phyloP scores from a whole-genome alignment of 805 yeast species.

The Starmera amethionina region DNA sequence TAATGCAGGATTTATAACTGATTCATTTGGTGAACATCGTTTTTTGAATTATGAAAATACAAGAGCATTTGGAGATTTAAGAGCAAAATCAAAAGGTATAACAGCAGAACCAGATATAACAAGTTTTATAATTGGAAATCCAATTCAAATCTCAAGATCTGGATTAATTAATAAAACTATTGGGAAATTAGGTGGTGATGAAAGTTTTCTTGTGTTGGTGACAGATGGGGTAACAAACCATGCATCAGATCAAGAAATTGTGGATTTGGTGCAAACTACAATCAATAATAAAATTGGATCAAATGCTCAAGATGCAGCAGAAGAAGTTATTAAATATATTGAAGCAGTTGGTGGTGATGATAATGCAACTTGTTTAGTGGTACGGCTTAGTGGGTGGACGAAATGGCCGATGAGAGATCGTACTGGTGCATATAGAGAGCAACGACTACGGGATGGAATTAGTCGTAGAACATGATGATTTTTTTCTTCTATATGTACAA shows the following conservation, averaged over 20 bases:
- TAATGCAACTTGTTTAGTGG: conserved; percentile 85
- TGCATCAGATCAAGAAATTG: conserved; percentile 83
- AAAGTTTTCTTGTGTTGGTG: conserved; percentile 71
- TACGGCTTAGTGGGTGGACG: conserved; percentile 87
- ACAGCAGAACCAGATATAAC: conserved; percentile 87
- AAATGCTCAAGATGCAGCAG: conserved; percentile 78
- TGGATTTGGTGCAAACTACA: conserved; percentile 73
- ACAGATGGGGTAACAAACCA: conserved; percentile 83
- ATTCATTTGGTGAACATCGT: conserved; percentile 88
- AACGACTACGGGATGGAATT: conserved; percentile 40
- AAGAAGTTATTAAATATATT: conserved; percentile 74
- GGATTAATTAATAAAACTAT: conserved; percentile 15
- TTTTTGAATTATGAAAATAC: conserved; percentile 81
- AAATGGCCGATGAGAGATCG: conserved; percentile 80
- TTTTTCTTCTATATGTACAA: not conserved
- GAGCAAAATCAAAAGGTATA: conserved; percentile 75
- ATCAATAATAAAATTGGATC: conserved; percentile 55
- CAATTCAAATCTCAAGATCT: conserved; percentile 24
- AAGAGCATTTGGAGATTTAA: conserved; percentile 83
- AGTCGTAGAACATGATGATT: conserved; percentile 1
- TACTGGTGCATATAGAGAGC: conserved; percentile 75
- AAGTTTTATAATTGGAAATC: conserved; percentile 59
- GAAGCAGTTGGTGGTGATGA: conserved; percentile 88
- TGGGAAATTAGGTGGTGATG: conserved; percentile 59
- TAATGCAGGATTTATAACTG: conserved; percentile 58